Evolutionary conservation across 148 eudicot species (phyloP).

Genomic region (Chenopodium berlandieri): DNA sequence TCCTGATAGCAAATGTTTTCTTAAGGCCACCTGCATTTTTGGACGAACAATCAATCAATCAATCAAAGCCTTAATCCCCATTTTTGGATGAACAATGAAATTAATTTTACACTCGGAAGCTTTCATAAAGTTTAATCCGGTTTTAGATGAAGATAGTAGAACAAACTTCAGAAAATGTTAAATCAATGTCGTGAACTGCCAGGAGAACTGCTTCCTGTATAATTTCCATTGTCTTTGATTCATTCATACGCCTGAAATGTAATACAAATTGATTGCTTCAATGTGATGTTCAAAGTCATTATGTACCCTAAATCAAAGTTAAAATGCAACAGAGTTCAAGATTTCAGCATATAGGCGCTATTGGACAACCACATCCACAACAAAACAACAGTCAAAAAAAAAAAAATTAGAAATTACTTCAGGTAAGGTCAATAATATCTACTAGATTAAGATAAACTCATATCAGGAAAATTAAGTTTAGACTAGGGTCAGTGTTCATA

Average conservation of each 20-base stretch:
- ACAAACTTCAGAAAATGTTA: constrained; percentile 20
- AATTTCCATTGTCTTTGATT: constrained; percentile 5
- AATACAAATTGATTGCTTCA: neutral
- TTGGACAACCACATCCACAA: neutral
- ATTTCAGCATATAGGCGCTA: neutral
- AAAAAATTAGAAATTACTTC: neutral
- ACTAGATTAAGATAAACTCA: neutral
- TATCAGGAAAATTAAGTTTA: neutral
- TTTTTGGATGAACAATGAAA: neutral
- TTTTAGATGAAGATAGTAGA: neutral
- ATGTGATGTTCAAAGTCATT: neutral
- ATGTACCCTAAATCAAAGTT: neutral
- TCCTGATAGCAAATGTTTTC: constrained; percentile 14
- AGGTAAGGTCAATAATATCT: neutral
- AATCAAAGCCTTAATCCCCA: neutral
- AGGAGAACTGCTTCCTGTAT: constrained; percentile 16
- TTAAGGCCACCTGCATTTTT: constrained; percentile 16
- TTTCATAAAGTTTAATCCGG: neutral
- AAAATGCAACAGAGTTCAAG: neutral
- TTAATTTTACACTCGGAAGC: neutral
- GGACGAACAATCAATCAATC: neutral
- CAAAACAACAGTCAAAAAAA: neutral
- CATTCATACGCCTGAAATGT: constrained; percentile 15
- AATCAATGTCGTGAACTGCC: constrained; percentile 23
- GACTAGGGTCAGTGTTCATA: neutral